A percentile compares a stretch with the other conserved stretches of the same genome.
Evolutionary conservation across 2,329 filamentous ascomycete genomes (phyloP).

Genomic region (Monilinia laxa): DNA sequence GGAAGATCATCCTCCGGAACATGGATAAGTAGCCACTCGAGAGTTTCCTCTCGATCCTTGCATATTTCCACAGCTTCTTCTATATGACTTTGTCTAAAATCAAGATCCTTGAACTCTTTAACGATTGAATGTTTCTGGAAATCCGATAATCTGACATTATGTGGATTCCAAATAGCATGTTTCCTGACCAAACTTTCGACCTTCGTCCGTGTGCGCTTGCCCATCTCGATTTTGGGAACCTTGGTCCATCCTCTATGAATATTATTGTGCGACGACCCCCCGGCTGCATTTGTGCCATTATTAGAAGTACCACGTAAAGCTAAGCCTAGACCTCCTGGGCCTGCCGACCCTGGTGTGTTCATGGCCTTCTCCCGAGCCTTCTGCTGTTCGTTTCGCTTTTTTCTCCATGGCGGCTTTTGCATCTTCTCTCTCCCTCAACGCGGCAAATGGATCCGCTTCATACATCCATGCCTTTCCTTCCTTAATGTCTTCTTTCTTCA

Average conservation of each 20-base stretch:
- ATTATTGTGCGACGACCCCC: slow-evolving; percentile 40
- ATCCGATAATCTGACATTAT: slow-evolving; percentile 64
- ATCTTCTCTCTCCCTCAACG: slow-evolving; percentile 75
- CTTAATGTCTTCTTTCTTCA: slow-evolving; percentile 79
- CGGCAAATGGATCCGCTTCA: slow-evolving; percentile 88
- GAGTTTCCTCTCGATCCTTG: slow-evolving; percentile 85
- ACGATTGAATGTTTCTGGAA: slow-evolving; percentile 59
- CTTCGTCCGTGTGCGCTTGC: slow-evolving; percentile 71
- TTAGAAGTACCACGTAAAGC: slow-evolving; percentile 50
- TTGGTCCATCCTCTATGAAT: slow-evolving; percentile 73
- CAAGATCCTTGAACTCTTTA: slow-evolving; percentile 73
- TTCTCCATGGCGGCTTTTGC: slow-evolving; percentile 74
- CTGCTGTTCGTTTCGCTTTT: slow-evolving; percentile 70
- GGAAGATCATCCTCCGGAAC: slow-evolving; percentile 97
- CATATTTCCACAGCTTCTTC: slow-evolving; percentile 85
- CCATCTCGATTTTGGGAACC: slow-evolving; percentile 91
- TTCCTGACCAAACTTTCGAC: slow-evolving; percentile 78
- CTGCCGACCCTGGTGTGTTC: slow-evolving; percentile 53
- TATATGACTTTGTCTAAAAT: slow-evolving; percentile 85
- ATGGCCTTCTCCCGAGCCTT: slow-evolving; percentile 67
- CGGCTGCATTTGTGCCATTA: slow-evolving; percentile 34
- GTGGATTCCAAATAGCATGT: slow-evolving; percentile 83
- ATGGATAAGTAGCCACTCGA: slow-evolving; percentile 96
- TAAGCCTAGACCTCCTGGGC: slow-evolving; percentile 49
- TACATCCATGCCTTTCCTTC: slow-evolving; percentile 88